Base-by-base conservation (phyloP, 1,284 basidiomycete species). In the Flammula alnicola region DNA sequence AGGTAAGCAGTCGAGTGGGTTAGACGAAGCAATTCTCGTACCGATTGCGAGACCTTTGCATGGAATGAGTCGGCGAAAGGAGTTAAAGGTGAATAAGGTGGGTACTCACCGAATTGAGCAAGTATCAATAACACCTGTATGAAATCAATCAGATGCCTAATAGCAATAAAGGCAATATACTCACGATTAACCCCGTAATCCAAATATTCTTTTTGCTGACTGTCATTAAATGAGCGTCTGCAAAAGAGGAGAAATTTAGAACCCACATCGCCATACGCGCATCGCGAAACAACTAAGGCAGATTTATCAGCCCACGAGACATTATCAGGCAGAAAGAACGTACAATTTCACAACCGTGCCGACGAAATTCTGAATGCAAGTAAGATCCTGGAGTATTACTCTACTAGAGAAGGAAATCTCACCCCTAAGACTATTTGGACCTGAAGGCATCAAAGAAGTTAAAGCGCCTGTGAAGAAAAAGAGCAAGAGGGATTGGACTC, bases 191-290 rank as follows among this genome's bases (percentile, higher is more conserved):
- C 0, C 66, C 74, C 0, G 82, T 83, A 19, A 86, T 72, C 43
- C 61, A 72, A 23, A 75, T 58, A 55, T 88, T 88, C 25, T 71
- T 70, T 42, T 77, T 71, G 69, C 86, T 88, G 59, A 88, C 86
- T 88, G 52, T 35, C 54, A 14, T 22, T 20, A 22, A 19, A 25
- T 45, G 25, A 52, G 40, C 25, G 4, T 16, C 27, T 16, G 22
- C 17, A 5, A 17, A 33, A n/a, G n/a, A 27, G 31, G 11, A 37
- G 9, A 37, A 36, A 23, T 23, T 44, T 5, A 33, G 25, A 36
- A 26, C 82, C 64, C 63, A 88, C 85, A 88, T 67, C 84, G 71
- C 83, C 83, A 88, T 29, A 88, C 84, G 29, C 86, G 78, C 59
- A 85, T 67, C 1, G 75, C 77, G 54, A 86, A 88, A 51, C 78